These are phyloP conservation scores for Xylaria sp. DNA, from an alignment of 2,329 filamentous ascomycete genomes.

Conservation along the genomic window DNA sequence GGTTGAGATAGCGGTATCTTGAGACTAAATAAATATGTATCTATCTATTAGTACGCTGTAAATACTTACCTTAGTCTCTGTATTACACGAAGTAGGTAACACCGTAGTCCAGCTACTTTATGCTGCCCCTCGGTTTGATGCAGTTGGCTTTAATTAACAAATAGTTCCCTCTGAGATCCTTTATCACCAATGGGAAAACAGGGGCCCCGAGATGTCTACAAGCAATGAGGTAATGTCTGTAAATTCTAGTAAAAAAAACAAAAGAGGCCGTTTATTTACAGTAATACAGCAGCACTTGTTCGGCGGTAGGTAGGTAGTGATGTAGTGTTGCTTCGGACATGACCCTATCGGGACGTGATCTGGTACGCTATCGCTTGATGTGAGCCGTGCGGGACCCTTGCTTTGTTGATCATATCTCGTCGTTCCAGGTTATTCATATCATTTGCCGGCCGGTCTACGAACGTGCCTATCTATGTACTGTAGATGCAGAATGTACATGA, in stretches of 20 bases:
- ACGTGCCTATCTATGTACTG: neutral
- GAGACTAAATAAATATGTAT: too few relatives aligned
- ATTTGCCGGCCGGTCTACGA: conserved; percentile 38
- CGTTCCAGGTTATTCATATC: conserved; percentile 1
- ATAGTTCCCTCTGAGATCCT: too few relatives aligned
- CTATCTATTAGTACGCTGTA: too few relatives aligned
- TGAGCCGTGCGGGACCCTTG: conserved; percentile 4
- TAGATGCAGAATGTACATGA: too few relatives aligned
- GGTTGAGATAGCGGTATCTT: too few relatives aligned
- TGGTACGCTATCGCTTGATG: conserved; percentile 20
- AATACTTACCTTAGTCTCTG: too few relatives aligned
- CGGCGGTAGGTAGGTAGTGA: neutral
- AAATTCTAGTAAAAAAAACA: neutral
- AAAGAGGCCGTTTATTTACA: conserved; percentile 3
- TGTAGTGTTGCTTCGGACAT: neutral
- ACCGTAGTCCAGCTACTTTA: too few relatives aligned
- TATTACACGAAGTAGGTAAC: too few relatives aligned
- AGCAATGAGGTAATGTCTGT: neutral
- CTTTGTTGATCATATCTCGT: conserved; percentile 14
- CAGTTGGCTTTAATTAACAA: too few relatives aligned
- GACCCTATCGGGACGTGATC: conserved; percentile 3
- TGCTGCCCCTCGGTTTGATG: too few relatives aligned
- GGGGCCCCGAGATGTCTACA: neutral
- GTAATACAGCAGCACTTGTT: conserved; percentile 16
- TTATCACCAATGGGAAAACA: neutral